These are phyloP conservation scores for Vinca minor DNA, from an alignment of 257 asterid species.

Conservation along the genomic window DNA sequence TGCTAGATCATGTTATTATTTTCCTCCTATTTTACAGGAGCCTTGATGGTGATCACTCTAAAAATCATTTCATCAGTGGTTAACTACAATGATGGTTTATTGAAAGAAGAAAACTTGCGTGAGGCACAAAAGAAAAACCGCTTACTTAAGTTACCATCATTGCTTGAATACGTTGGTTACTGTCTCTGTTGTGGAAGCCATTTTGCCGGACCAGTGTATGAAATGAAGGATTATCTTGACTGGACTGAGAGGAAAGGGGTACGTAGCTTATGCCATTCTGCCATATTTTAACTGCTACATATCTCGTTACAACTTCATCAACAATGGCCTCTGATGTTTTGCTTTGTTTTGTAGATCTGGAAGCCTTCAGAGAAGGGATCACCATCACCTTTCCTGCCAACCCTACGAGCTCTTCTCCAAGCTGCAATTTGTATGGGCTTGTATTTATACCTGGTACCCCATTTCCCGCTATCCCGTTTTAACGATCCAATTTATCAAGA, in stretches of 20 bases:
- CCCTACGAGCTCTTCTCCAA: constrained; percentile 79
- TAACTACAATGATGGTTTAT: constrained; percentile 82
- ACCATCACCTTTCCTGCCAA: constrained; percentile 87
- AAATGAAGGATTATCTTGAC: constrained; percentile 86
- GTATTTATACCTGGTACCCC: constrained; percentile 77
- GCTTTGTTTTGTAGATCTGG: constrained; percentile 64
- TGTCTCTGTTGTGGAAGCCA: constrained; percentile 97
- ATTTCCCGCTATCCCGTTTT: constrained; percentile 75
- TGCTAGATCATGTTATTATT: no score
- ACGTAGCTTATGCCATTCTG: constrained; percentile 18
- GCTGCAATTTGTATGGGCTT: constrained; percentile 88
- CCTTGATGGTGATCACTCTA: constrained; percentile 94
- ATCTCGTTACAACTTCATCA: not conserved
- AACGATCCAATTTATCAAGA: constrained; percentile 66
- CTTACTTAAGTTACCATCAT: constrained; percentile 64
- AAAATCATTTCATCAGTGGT: constrained; percentile 81
- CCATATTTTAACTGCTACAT: not conserved
- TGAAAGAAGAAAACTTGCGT: constrained; percentile 76
- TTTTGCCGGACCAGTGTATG: constrained; percentile 98
- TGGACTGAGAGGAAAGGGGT: constrained; percentile 96
- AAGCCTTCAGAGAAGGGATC: constrained; percentile 53
- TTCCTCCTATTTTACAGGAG: constrained; percentile 44
- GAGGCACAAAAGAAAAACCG: constrained; percentile 81
- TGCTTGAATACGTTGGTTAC: constrained; percentile 70
- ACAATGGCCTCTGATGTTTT: constrained; percentile 8